Percentiles rank a stretch among this genome's conserved stretches.
Conservation (phyloP, 768 basidiomycete genomes). For the Auricularia sp. region DNA sequence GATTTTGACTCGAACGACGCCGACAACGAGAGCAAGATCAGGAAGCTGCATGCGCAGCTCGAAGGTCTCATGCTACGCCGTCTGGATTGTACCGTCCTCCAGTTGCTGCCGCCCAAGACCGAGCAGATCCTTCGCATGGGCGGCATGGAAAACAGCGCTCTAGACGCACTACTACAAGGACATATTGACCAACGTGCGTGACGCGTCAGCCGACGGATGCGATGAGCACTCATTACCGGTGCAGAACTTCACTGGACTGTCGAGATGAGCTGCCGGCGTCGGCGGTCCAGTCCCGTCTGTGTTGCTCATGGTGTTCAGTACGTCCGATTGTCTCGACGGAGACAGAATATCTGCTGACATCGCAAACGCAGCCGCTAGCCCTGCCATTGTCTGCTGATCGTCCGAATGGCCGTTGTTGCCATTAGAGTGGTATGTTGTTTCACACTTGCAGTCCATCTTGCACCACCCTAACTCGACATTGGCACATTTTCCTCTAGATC, state of each 20-base stretch:
- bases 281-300: constrained; percentile 31
- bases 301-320: no score
- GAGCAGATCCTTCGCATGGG: constrained; percentile 69
- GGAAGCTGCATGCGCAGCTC: constrained; percentile 87
- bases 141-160: constrained; percentile 91
- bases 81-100: constrained; percentile 91
- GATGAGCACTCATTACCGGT: not conserved
- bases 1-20: constrained; percentile 92
- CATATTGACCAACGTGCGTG: constrained; percentile 75
- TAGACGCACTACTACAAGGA: constrained; percentile 99
- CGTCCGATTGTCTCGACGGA: no score
- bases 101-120: constrained; percentile 92
- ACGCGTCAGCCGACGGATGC: not conserved
- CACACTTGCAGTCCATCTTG: no score
- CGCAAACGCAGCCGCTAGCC: no score
- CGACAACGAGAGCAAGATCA: constrained; percentile 91
- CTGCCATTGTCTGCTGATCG: no score
- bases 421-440: no score
- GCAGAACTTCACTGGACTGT: constrained; percentile 87
- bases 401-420: no score
- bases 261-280: constrained; percentile 82
- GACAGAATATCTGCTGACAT: no score
- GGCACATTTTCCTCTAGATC: no score
- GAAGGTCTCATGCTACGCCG: constrained; percentile 91
- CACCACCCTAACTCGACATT: no score